Conservation (phyloP, 2,329 filamentous ascomycete species). For the Pyricularia sp. region DNA sequence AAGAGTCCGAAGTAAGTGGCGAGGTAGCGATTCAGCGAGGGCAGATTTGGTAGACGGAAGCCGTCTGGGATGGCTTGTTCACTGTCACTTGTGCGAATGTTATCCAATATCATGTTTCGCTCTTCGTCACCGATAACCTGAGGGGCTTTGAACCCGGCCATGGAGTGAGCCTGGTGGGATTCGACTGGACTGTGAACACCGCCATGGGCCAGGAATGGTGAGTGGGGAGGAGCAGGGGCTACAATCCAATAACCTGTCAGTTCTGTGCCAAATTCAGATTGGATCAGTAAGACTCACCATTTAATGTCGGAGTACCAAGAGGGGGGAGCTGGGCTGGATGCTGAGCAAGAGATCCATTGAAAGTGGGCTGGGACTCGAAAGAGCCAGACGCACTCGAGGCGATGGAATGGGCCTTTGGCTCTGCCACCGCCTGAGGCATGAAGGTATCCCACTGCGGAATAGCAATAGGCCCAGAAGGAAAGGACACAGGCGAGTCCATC, state of each 20-base stretch:
- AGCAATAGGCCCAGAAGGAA: constrained; percentile 69
- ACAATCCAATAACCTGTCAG: constrained; percentile 50
- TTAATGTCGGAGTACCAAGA: constrained; percentile 53
- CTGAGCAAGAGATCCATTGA: constrained; percentile 48
- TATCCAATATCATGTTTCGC: constrained; percentile 74
- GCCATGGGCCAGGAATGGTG: constrained; percentile 47
- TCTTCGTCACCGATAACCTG: constrained; percentile 80
- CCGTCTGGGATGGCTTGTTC: constrained; percentile 78
- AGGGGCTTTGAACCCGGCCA: constrained; percentile 61
- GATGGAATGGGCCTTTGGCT: constrained; percentile 69
- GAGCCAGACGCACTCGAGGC: constrained; percentile 55
- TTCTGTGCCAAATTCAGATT: constrained; percentile 55
- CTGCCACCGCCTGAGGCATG: constrained; percentile 59
- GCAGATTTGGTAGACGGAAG: constrained; percentile 75
- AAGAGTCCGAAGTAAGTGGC: constrained; percentile 96
- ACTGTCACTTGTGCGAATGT: constrained; percentile 71
- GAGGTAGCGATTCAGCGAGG: constrained; percentile 81
- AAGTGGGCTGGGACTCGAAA: constrained; percentile 59
- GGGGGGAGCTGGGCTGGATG: constrained; percentile 56
- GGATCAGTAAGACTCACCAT: constrained; percentile 49
- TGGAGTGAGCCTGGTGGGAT: constrained; percentile 49
- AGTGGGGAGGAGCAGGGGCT: constrained; percentile 63
- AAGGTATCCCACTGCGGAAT: constrained; percentile 87
- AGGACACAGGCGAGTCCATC: constrained; percentile 70
- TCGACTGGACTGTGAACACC: constrained; percentile 59